Evolutionary conservation across 2,329 filamentous ascomycete species (phyloP), one percentile per base, ranked within the genome.

Genomic region (Aciculosporium take): DNA sequence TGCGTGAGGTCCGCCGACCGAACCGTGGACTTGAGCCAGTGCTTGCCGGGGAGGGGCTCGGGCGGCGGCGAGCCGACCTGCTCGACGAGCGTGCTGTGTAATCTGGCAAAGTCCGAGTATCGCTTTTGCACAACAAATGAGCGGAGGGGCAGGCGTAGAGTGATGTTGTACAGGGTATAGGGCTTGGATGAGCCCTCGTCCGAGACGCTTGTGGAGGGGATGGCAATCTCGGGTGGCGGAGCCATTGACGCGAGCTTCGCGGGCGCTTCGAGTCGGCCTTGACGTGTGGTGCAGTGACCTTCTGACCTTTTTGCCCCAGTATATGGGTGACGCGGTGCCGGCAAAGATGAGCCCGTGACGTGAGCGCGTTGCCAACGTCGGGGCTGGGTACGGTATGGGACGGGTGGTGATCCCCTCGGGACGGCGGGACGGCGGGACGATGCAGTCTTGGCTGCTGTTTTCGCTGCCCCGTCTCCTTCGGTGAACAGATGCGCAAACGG

Each of bases 141-240:
- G 37, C 81, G 77, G 12, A 89, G 71, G 0, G 84, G 84, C 1
- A 87, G 76, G 39, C 82, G 78, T 45, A 91, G 69, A 18, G 76
- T 79, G 59, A 88, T 80, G 58, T 84, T 84, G 67, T 88, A 89
- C 48, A 81, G 71, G 0, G 83, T 88, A 59, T 77, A 86, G 0
- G 79, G 71, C 53, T 85, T 84, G 47, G 69, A 66, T 5, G 58
- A 53, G 46, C 54, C 57, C 48, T 68, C 67, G 44, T 69, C 64
- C 40, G 70, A 67, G 44, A 74, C 60, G 47, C 73, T 77, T 37
- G 77, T 79, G n/a, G 74, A 74, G 9, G 76, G 76, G 49, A 81
- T 81, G 45, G 73, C 74, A 55, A 82, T 78, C 56, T 81, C 76
- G 55, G 73, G 69, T 30, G 77, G 74, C 40, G 77, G 76, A 47